Evolutionary conservation across 1,284 basidiomycete genomes (phyloP), one percentile per base, ranked within the genome.

Genomic region (Athelia psychrophila): DNA sequence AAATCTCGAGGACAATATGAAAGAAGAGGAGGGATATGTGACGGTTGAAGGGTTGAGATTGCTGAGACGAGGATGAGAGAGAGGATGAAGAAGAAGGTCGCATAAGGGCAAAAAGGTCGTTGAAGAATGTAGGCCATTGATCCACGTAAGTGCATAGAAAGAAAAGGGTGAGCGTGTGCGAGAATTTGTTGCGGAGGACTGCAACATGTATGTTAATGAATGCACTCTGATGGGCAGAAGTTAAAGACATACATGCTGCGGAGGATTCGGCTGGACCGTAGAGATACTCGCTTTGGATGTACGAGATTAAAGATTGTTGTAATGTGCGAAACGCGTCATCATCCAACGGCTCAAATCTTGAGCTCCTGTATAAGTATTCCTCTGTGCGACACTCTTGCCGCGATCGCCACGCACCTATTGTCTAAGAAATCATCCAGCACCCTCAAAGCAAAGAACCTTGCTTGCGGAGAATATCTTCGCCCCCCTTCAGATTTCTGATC

Each of bases 161-260:
- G 69, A 99, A 86, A 52, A 98, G 82, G 0, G 96, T 91, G 46
- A 98, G 78, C n/a, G 95, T 96, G 74, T 98, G 95, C 16, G 95
- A 93, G 68, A 98, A 92, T 72, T 99, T 99, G 80, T 99, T 99
- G 65, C 95, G 86, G 54, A 97, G 72, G 71, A 89, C 93, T 93
- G 52, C 24, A 50, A 38, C 36, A 30, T 35, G 49, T 50, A 46
- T 33, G 53, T 50, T 20, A 53, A n/a, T 44, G 47, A 48, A 55
- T 25, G 18, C n/a, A 51, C 13, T 30, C 13, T 30, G 27, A 30
- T 30, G 5, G 40, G 23, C 24, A 49, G 27, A 38, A 77, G 27
- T 5, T 30, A 30, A 30, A 6, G 27, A 30, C 91, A 68, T 65
- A 91, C 91, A 94, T 47, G 83, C 64, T 49, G 88, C 82, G 56